Percentiles rank a stretch among this genome's conserved stretches.
These are phyloP conservation scores for Schizophyllum amplum DNA, from an alignment of 1,284 basidiomycete genomes.

Conservation along the genomic window DNA sequence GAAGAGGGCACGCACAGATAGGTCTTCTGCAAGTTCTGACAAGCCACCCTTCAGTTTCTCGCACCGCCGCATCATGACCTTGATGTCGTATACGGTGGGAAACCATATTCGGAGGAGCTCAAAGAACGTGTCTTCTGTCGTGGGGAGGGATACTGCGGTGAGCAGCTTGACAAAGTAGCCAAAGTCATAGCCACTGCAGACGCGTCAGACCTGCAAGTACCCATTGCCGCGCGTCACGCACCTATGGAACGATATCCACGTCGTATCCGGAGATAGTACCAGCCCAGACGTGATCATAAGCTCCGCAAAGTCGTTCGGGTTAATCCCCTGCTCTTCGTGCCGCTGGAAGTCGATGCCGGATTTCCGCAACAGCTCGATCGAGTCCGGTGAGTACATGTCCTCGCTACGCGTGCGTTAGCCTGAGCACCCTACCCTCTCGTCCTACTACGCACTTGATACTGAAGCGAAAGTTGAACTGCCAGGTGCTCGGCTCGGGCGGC, in stretches of 20 bases:
- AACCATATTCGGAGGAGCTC: constrained; percentile 89
- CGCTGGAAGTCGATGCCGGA: constrained; percentile 95
- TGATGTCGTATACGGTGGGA: constrained; percentile 96
- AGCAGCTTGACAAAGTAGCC: constrained; percentile 97
- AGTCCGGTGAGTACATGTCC: constrained; percentile 98
- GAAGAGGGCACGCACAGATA: constrained; percentile 48
- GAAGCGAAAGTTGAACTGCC: constrained; percentile 99
- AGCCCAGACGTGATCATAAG: constrained; percentile 94
- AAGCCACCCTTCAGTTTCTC: constrained; percentile 90
- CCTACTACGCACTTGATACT: constrained; percentile 64
- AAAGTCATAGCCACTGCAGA: constrained; percentile 91
- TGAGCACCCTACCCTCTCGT: not conserved
- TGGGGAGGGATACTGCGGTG: constrained; percentile 82
- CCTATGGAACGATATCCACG: constrained; percentile 99
- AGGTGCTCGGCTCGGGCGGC: constrained; percentile 85
- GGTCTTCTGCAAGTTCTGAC: constrained; percentile 94
- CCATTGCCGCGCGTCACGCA: constrained; percentile 30
- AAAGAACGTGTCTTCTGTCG: constrained; percentile 89
- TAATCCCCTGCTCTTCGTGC: constrained; percentile 88
- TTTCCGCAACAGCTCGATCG: constrained; percentile 89
- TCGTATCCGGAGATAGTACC: constrained; percentile 84
- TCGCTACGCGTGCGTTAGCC: constrained; percentile 43
- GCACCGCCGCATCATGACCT: constrained; percentile 87
- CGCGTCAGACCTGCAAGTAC: not conserved
- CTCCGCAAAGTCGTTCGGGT: constrained; percentile 94